Base-by-base conservation (phyloP, 106 monocot species). In the Gastrodia elata region DNA sequence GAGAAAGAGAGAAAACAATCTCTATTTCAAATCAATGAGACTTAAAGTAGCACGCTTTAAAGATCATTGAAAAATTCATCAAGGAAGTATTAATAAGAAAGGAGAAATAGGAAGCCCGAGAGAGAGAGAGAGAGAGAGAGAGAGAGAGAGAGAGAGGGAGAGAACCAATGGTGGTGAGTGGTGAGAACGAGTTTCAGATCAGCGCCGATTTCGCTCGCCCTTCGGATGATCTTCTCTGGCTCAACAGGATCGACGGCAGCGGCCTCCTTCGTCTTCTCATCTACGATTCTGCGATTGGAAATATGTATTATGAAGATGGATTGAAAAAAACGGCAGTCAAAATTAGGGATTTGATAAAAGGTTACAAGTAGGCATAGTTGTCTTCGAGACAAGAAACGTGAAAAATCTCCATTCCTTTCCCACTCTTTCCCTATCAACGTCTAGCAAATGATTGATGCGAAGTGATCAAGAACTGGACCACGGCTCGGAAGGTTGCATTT, bases 181-280 rank as follows among this genome's bases (percentile, higher is more conserved):
- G 97, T 93, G 78, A 98, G 90, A 35, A 98, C 93, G 49, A 87
- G 65, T 78, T 86, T 93, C 33, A 98, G 35, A 49, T 78, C 33
- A 36, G 91, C 97, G n/a, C 91, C 97, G 71, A 79, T 68, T 33
- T 85, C 88, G 1, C 35, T 44, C 8, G 93, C 97, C 22, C 72
- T 82, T 33, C 38, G 26, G 11, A 91, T 75, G 61, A 98, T 70
- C 86, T 98, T 93, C 80, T 93, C 85, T 11, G 97, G 93, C 80
- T 98, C 97, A 25, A 93, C 93, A 22, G 97, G 97, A 28, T 98
- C 97, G 33, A 98, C 93, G 39, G 83, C 93, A 0, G 90, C 97
- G 16, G 97, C 97, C 77, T 88, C 80, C 41, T 75, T 79, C 7
- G 91, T 81, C 30, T 8, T 59, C 73, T 98, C 97, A 57, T 92